Evolutionary conservation across 495 filamentous ascomycete species (phyloP), one percentile per base, ranked within the genome.

Genomic region (Astrocystis sublimbata): DNA sequence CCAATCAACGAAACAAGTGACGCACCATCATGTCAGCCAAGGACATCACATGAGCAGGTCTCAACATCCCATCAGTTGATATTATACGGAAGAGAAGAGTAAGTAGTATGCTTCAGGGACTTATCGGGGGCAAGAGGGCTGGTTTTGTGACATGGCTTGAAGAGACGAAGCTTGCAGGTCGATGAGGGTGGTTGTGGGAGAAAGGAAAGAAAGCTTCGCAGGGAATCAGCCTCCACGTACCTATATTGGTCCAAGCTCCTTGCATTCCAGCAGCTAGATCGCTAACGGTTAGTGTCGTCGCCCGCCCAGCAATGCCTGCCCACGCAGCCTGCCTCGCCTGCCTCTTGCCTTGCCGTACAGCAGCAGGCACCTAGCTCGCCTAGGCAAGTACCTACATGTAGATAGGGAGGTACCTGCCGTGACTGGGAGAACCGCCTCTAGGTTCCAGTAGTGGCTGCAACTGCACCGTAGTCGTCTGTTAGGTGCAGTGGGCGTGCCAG

Each of bases 1-100:
- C 36, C 10, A 38, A 47, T n/a, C 46, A 49, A 49, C 7, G 19
- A 31, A 35, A n/a, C 19, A 45, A 15, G 47, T 33, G 30, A 42
- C 58, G 47, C 60, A 75, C 71, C 73, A 75, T 73, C 60, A 63
- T 65, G 60, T 31, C 64, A 41, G 57, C 21, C 28, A 62, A 53
- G 47, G 67, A 60, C 58, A 49, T 59, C 6, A 71, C 60, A 40
- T 69, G 61, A 6, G 65, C 63, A 33, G 70, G 65, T 30, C 64
- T 66, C 26, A 62, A 57, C 36, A 71, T 67, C 46, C 64, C n/a
- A 40, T 6, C 8, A 41, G 23, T 49, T 8, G 23, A 19, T 19
- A 0, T 21, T 17, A 43, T 8, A n/a, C 8, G 38, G 31, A 38
- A 24, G 26, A 50, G 46, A 17, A 15, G n/a, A 51, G 19, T 12